Evolutionary conservation across 352 stramenopile genomes (phyloP), one percentile per base, ranked within the genome.

Genomic region (Globisporangium mamillatum): DNA sequence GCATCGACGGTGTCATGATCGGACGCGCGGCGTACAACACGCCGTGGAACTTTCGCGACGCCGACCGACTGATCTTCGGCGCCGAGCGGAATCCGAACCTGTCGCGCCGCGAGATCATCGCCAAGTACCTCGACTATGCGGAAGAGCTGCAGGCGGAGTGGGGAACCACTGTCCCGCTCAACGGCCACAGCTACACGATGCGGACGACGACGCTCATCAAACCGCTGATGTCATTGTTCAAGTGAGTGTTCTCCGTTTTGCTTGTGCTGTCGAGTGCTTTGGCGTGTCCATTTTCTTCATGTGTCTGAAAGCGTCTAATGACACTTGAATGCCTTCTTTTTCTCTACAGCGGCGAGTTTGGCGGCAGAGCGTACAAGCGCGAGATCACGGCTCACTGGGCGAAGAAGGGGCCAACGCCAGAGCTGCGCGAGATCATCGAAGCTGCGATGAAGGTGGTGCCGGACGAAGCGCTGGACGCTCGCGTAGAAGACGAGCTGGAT

Each of bases 1-100:
- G 89, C 44, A 64, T 97, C 7, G 81, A 96, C 63, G 90, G 92
- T 16, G 84, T 97, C 29, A 98, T 98, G 92, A 93, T 98, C 50
- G 92, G 92, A 8, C 80, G 92, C 18, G 91, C 81, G 5, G 91
- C 92, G 57, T 98, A 97, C 76, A 89, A 96, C 60, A 90, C 78
- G 59, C 92, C 89, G 25, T 98, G 89, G 84, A 90, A 95, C 59
- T 92, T 98, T 32, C 82, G 83, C 20, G 80, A 96, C 53, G 91
- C 89, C 36, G 92, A 98, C 65, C 75, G 85, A 0, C 50, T 94
- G 36, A 91, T 97, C 36, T 97, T 95, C 68, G 81, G 82, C 44
- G 80, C 81, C 16, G 70, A 80, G 29, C 63, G 57, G 14, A 94
- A 96, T 62, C 89, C 84, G 10, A 93, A 93, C 61, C 54, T 97